phyloP scores from a whole-genome alignment of 495 filamentous ascomycete species.

The Ramalina intermedia region DNA sequence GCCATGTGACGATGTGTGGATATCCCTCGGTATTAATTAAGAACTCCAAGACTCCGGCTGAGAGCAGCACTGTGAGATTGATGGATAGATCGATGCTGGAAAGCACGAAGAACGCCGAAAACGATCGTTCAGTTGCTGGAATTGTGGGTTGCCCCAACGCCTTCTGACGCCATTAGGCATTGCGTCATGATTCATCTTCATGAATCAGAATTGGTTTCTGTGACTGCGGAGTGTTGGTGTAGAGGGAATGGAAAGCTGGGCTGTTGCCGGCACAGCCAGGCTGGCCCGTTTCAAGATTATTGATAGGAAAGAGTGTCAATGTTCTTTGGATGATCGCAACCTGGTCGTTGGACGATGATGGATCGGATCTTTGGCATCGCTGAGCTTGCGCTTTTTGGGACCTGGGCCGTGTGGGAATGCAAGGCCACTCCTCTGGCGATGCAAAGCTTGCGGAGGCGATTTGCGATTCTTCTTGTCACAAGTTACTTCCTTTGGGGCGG shows the following conservation, averaged over 20 bases:
- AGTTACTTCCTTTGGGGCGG: neutral
- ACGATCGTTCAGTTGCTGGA: too few relatives aligned
- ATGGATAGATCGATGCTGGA: neutral
- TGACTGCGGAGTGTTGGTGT: neutral
- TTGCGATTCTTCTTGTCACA: neutral
- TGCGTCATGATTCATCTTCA: constrained; percentile 1
- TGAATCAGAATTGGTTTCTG: neutral
- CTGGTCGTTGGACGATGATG: neutral
- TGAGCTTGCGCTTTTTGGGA: neutral
- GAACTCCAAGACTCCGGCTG: neutral
- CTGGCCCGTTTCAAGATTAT: neutral
- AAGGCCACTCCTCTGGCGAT: neutral
- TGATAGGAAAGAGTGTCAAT: neutral
- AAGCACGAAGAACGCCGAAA: neutral
- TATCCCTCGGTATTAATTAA: constrained; percentile 2
- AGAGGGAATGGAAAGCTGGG: neutral
- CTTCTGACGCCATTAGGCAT: constrained; percentile 1
- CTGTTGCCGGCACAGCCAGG: neutral
- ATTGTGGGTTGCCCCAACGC: constrained; percentile 1
- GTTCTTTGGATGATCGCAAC: neutral
- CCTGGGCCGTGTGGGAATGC: neutral
- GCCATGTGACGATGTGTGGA: neutral
- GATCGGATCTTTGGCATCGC: neutral
- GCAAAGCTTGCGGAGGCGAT: neutral
- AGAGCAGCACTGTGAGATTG: neutral